These are phyloP conservation scores for Collybia sp. DNA, from an alignment of 768 basidiomycete species.

Conservation along the genomic window DNA sequence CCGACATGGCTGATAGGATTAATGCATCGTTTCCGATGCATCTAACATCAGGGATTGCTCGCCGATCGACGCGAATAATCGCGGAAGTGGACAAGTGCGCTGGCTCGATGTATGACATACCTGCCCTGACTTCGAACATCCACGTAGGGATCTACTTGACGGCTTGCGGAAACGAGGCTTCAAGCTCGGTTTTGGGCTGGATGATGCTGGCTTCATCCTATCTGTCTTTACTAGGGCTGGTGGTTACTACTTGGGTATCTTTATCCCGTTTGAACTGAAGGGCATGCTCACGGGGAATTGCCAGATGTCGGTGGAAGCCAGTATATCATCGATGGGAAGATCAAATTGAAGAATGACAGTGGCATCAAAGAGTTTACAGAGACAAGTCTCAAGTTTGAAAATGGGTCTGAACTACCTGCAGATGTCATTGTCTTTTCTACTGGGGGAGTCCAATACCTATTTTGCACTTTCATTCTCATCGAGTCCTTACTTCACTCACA, in stretches of 20 bases:
- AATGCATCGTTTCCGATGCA: slow-evolving; percentile 37
- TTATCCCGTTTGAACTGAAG: background rate
- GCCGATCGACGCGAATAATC: slow-evolving; percentile 12
- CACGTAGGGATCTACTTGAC: slow-evolving; percentile 26
- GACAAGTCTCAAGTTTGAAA: slow-evolving; percentile 4
- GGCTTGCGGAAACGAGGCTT: slow-evolving; percentile 41
- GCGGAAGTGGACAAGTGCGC: slow-evolving; percentile 32
- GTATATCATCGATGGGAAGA: slow-evolving; percentile 50
- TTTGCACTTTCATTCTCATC: background rate
- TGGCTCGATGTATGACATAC: background rate
- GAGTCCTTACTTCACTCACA: background rate
- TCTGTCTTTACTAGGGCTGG: slow-evolving; percentile 26
- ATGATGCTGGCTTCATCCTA: slow-evolving; percentile 31
- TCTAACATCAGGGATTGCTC: slow-evolving; percentile 12
- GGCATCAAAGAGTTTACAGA: slow-evolving; percentile 31
- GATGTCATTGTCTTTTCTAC: slow-evolving; percentile 47
- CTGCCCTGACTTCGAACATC: background rate
- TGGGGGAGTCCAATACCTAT: slow-evolving; percentile 24
- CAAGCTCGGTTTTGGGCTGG: slow-evolving; percentile 32
- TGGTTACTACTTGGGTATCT: slow-evolving; percentile 34
- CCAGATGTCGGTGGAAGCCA: slow-evolving; percentile 43
- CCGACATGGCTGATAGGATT: slow-evolving; percentile 42
- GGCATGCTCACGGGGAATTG: background rate
- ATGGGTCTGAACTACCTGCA: slow-evolving; percentile 29
- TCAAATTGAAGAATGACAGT: slow-evolving; percentile 53